Evolutionary conservation across 352 stramenopile species (phyloP).

Genomic region (Pythium brachiatum): DNA sequence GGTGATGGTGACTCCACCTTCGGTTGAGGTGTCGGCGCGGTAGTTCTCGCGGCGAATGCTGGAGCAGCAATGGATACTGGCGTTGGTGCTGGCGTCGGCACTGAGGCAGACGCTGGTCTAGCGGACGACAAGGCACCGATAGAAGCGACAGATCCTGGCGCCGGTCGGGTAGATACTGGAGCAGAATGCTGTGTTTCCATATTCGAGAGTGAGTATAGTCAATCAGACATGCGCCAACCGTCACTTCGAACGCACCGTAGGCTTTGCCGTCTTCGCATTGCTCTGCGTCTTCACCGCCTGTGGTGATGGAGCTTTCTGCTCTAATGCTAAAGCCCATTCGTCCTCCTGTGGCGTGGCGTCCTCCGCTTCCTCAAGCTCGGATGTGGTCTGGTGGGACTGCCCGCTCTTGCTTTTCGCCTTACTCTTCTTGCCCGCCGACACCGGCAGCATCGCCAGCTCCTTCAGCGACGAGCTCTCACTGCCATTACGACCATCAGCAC

Average conservation of each 20-base stretch:
- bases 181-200: background rate
- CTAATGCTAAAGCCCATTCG: background rate
- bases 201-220: background rate
- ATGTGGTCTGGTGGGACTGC: background rate
- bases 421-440: slow-evolving; percentile 61
- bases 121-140: background rate
- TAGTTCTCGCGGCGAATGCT: background rate
- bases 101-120: background rate
- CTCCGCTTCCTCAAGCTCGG: background rate
- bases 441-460: slow-evolving; percentile 66
- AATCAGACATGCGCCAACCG: background rate
- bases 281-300: slow-evolving; percentile 9
- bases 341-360: background rate
- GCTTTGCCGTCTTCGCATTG: background rate
- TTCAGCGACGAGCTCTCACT: slow-evolving; percentile 69
- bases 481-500: background rate
- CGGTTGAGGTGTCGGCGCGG: background rate
- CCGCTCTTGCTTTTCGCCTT: slow-evolving; percentile 38
- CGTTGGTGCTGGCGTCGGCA: background rate
- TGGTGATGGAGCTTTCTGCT: slow-evolving; percentile 7
- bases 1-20: background rate
- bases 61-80: background rate
- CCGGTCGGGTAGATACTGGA: background rate
- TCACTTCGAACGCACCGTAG: background rate
- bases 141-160: background rate